phyloP scores from a whole-genome alignment of 371 early-diverging fungal species.

The Apophysomyces elegans region DNA sequence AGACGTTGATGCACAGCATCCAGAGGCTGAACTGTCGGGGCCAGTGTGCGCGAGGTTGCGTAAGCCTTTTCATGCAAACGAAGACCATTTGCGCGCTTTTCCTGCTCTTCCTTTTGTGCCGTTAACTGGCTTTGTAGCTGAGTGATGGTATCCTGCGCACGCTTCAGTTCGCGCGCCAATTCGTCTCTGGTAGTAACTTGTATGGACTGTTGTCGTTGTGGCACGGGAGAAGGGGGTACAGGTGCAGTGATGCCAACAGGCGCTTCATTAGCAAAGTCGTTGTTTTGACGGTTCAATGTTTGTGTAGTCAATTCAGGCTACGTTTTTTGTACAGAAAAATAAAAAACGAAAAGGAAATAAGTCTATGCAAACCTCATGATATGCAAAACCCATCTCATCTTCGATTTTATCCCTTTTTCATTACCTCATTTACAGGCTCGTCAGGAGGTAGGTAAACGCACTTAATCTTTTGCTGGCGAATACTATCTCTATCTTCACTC shows the following conservation, averaged over 20 bases:
- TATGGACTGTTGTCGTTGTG: background rate
- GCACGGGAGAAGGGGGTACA: background rate
- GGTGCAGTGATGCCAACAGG: background rate
- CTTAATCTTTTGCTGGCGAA: slow-evolving; percentile 13
- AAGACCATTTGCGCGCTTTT: background rate
- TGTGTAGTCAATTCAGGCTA: too few relatives aligned
- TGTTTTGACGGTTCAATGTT: background rate
- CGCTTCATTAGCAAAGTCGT: background rate
- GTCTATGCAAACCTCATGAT: background rate
- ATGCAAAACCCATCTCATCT: background rate
- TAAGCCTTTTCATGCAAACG: background rate
- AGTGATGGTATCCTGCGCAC: background rate
- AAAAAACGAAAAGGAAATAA: too few relatives aligned
- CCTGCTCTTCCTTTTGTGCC: background rate
- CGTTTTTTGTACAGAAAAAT: too few relatives aligned
- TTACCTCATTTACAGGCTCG: background rate
- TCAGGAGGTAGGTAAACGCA: slow-evolving; percentile 9
- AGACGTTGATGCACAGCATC: slow-evolving; percentile 9
- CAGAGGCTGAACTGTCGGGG: background rate
- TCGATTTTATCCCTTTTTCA: background rate
- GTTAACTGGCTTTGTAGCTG: background rate
- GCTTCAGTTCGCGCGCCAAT: slow-evolving; percentile 5
- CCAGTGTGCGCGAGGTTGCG: background rate
- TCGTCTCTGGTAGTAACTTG: background rate
- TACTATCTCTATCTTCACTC: background rate